Percentiles rank a stretch among this genome's conserved stretches.
These are phyloP conservation scores for Desmodesmus armatus DNA, from an alignment of 139 green algal genomes.

Conservation along the genomic window DNA sequence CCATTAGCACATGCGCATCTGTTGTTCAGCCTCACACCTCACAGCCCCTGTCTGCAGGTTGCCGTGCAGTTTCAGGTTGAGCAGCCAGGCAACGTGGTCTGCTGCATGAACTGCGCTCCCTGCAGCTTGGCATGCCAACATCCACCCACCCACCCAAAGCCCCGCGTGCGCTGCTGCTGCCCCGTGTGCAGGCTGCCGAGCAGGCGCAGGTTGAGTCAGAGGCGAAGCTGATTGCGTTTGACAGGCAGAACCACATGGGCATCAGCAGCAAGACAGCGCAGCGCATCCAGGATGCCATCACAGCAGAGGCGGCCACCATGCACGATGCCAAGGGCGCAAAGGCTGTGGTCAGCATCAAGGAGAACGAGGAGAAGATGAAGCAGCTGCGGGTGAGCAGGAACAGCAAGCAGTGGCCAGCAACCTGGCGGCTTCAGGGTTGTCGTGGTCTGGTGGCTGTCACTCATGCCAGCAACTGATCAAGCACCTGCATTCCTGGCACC, in stretches of 20 bases:
- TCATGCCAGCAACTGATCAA: background rate
- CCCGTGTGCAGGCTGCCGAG: constrained; percentile 58
- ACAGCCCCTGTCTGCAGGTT: too few relatives aligned
- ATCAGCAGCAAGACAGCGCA: constrained; percentile 64
- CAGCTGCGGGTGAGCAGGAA: constrained; percentile 61
- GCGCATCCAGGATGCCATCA: constrained; percentile 59
- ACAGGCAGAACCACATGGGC: constrained; percentile 88
- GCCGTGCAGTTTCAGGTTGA: too few relatives aligned
- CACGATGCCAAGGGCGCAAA: constrained; percentile 62
- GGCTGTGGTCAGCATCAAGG: constrained; percentile 72
- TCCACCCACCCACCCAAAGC: too few relatives aligned
- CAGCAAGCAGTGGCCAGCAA: background rate
- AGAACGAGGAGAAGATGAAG: constrained; percentile 80
- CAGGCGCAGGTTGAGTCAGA: constrained; percentile 68
- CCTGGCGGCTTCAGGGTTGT: background rate
- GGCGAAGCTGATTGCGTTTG: constrained; percentile 86
- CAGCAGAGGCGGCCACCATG: constrained; percentile 61
- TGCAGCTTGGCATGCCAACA: too few relatives aligned
- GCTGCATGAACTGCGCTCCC: too few relatives aligned
- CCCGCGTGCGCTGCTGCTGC: background rate
- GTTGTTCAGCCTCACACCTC: too few relatives aligned
- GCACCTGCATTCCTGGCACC: too few relatives aligned
- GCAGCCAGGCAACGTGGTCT: too few relatives aligned
- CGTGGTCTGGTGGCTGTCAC: background rate
- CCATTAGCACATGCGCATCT: too few relatives aligned